Evolutionary conservation across 192 early-diverging fungal genomes (phyloP).

Genomic region (Helicostylum pulchrum): DNA sequence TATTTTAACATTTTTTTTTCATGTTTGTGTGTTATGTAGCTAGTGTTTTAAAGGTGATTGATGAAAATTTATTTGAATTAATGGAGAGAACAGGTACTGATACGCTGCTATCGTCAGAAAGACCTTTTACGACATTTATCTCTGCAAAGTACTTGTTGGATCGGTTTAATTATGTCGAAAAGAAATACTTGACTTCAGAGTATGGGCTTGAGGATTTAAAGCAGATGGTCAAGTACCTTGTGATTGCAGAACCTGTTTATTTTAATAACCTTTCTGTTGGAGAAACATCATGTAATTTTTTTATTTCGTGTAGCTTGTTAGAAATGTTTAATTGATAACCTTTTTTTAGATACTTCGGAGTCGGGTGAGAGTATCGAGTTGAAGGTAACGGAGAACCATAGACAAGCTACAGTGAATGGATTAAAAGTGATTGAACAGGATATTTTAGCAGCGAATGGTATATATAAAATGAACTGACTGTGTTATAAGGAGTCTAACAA

Average conservation of each 20-base stretch:
- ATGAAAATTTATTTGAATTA: slow-evolving; percentile 23
- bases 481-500: too few relatives aligned
- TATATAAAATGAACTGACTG: too few relatives aligned
- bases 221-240: slow-evolving; percentile 34
- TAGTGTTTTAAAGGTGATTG: not conserved
- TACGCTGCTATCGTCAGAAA: slow-evolving; percentile 20
- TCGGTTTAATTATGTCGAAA: slow-evolving; percentile 33
- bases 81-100: slow-evolving; percentile 22
- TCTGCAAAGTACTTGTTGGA: slow-evolving; percentile 33
- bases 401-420: slow-evolving; percentile 17
- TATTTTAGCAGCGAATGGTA: slow-evolving; percentile 33
- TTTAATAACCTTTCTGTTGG: slow-evolving; percentile 27
- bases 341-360: slow-evolving; percentile 3
- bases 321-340: not conserved
- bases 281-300: not conserved
- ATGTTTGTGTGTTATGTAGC: not conserved
- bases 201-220: slow-evolving; percentile 41
- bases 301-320: slow-evolving; percentile 10
- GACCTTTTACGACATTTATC: slow-evolving; percentile 50
- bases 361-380: slow-evolving; percentile 12
- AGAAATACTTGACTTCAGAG: slow-evolving; percentile 30
- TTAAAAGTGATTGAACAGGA: slow-evolving; percentile 6
- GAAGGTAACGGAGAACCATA: not conserved
- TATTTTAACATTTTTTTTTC: slow-evolving; percentile 7
- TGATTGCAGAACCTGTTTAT: slow-evolving; percentile 40